Conservation (phyloP, 163 green algal species). For the Chloromonas sp. region DNA sequence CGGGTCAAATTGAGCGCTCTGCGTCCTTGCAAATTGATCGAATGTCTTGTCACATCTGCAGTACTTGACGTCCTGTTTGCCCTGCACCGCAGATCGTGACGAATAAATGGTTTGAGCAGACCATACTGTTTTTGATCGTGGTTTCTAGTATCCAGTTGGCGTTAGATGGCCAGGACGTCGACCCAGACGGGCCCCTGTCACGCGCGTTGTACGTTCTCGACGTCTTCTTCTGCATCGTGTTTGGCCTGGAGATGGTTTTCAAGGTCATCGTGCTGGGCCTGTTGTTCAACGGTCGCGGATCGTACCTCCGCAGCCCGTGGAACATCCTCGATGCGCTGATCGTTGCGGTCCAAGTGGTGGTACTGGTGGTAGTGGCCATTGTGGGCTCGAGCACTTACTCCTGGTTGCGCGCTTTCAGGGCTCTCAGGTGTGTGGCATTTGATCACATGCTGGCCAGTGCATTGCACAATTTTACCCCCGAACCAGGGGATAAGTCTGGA, state of each 20-base stretch:
- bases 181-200: conserved; percentile 23
- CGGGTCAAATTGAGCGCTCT: too few species aligned
- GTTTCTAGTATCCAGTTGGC: conserved; percentile 35
- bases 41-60: too few species aligned
- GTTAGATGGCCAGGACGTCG: conserved; percentile 28
- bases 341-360: conserved; percentile 31
- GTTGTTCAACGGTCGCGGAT: conserved; percentile 36
- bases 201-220: conserved; percentile 23
- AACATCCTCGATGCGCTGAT: conserved; percentile 68
- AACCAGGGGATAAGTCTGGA: too few species aligned
- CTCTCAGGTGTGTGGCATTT: conserved; percentile 23
- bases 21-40: too few species aligned
- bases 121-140: conserved; percentile 45
- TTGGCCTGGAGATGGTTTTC: conserved; percentile 43
- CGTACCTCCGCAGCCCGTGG: conserved; percentile 59
- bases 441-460: not conserved
- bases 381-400: conserved; percentile 14
- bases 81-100: conserved; percentile 16
- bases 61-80: too few species aligned
- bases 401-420: conserved; percentile 37
- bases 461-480: not conserved
- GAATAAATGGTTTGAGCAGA: conserved; percentile 35
- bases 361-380: conserved; percentile 45
- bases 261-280: conserved; percentile 61
- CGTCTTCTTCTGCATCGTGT: conserved; percentile 39